Evolutionary conservation across 176 grass and related monocot genomes (phyloP).

Genomic region (Thinopyrum elongatum): DNA sequence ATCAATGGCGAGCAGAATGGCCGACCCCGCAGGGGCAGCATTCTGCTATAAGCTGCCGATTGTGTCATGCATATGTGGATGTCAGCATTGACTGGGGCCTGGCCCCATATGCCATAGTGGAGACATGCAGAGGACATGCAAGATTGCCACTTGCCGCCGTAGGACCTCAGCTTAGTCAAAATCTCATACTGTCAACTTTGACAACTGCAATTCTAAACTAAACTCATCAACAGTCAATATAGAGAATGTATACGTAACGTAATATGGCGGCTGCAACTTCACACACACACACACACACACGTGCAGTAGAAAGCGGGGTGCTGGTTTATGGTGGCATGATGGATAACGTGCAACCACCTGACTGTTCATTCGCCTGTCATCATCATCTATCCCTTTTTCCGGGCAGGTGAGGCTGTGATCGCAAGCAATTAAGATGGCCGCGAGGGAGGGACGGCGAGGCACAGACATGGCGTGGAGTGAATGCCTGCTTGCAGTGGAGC

Average conservation of each 20-base stretch:
- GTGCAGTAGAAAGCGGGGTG: not conserved
- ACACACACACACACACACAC: no score
- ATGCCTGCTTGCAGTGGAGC: not conserved
- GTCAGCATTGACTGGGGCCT: slow-evolving; percentile 17
- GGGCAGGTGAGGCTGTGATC: not conserved
- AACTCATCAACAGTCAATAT: not conserved
- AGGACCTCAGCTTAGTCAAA: not conserved
- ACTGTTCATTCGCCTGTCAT: not conserved
- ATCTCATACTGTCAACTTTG: not conserved
- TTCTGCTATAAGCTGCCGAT: slow-evolving; percentile 7
- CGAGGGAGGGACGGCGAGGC: not conserved
- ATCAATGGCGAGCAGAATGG: not conserved
- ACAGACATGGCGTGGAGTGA: not conserved
- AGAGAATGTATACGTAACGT: no score
- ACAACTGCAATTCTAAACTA: not conserved
- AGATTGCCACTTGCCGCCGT: not conserved
- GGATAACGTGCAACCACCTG: slow-evolving; percentile 31
- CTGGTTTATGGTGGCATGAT: slow-evolving; percentile 15
- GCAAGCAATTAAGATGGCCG: not conserved
- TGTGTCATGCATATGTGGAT: not conserved
- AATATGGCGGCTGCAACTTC: no score
- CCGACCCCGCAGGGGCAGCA: not conserved
- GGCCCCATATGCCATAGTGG: not conserved
- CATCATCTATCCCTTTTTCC: slow-evolving; percentile 13
- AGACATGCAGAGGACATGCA: slow-evolving; percentile 17